Conservation (phyloP, 2,329 filamentous ascomycete species). For the Trichoderma atrobrunneum region DNA sequence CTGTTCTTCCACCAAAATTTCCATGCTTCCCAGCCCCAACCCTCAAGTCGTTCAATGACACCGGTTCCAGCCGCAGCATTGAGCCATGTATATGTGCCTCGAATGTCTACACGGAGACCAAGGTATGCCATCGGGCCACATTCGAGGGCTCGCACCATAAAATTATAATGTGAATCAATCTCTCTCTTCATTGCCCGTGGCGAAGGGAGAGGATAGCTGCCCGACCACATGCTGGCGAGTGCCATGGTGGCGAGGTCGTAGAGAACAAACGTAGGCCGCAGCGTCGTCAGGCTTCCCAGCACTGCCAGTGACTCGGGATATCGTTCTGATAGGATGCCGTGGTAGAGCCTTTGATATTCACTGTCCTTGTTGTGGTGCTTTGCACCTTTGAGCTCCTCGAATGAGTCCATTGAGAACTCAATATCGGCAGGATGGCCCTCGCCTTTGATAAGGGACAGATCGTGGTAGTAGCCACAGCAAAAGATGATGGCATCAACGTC, state of each 20-base stretch:
- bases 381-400: constrained; percentile 25
- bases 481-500: constrained; percentile 35
- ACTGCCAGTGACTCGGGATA: constrained; percentile 34
- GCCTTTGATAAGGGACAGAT: constrained; percentile 31
- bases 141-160: constrained; percentile 24
- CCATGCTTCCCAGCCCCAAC: constrained; percentile 41
- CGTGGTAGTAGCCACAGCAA: constrained; percentile 34
- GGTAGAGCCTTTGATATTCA: constrained; percentile 31
- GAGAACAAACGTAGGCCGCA: constrained; percentile 29
- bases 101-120: constrained; percentile 26
- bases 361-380: constrained; percentile 24
- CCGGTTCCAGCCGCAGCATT: constrained; percentile 44
- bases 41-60: constrained; percentile 37
- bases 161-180: constrained; percentile 31
- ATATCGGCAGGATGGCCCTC: constrained; percentile 29
- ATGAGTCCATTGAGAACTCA: constrained; percentile 28
- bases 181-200: constrained; percentile 27
- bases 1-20: constrained; percentile 42
- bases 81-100: constrained; percentile 34
- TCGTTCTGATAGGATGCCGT: constrained; percentile 33
- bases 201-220: constrained; percentile 24
- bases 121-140: constrained; percentile 27
- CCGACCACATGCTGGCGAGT: constrained; percentile 30
- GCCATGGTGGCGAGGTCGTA: constrained; percentile 34
- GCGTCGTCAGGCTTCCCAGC: constrained; percentile 26